These are phyloP conservation scores for Russula sp. DNA, from an alignment of 768 basidiomycete genomes.

Conservation along the genomic window DNA sequence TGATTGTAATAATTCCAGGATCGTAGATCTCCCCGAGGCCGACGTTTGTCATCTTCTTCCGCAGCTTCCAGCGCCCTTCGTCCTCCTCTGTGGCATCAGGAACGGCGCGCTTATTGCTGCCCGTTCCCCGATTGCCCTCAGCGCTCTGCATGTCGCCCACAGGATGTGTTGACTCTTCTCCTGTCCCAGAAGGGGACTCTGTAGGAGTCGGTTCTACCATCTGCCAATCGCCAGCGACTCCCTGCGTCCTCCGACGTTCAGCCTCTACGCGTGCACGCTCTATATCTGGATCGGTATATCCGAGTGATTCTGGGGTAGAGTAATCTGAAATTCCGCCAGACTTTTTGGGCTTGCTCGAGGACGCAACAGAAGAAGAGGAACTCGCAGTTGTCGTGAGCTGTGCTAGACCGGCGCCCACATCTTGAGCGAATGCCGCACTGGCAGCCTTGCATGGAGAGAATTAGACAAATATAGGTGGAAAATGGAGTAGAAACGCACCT, in stretches of 20 bases:
- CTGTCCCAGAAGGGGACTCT: constrained; percentile 31
- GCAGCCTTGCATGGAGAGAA: constrained; percentile 54
- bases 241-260: constrained; percentile 58
- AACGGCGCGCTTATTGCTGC: constrained; percentile 33
- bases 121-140: constrained; percentile 17
- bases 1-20: constrained; percentile 65
- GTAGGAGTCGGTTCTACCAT: constrained; percentile 44
- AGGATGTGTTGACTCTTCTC: constrained; percentile 15
- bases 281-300: constrained; percentile 73
- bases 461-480: constrained; percentile 6
- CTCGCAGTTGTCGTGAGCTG: constrained; percentile 32
- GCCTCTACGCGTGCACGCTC: constrained; percentile 60
- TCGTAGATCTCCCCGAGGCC: constrained; percentile 83
- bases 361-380: constrained; percentile 31
- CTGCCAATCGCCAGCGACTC: constrained; percentile 77
- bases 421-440: constrained; percentile 72
- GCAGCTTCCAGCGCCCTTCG: constrained; percentile 58
- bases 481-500: constrained; percentile 44
- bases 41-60: constrained; percentile 55
- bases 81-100: constrained; percentile 45
- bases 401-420: constrained; percentile 65
- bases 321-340: constrained; percentile 79
- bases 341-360: constrained; percentile 41
- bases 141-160: constrained; percentile 31
- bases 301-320: constrained; percentile 81